These are phyloP conservation scores for Colletotrichum aenigma DNA, from an alignment of 2,329 filamentous ascomycete species.

Conservation along the genomic window DNA sequence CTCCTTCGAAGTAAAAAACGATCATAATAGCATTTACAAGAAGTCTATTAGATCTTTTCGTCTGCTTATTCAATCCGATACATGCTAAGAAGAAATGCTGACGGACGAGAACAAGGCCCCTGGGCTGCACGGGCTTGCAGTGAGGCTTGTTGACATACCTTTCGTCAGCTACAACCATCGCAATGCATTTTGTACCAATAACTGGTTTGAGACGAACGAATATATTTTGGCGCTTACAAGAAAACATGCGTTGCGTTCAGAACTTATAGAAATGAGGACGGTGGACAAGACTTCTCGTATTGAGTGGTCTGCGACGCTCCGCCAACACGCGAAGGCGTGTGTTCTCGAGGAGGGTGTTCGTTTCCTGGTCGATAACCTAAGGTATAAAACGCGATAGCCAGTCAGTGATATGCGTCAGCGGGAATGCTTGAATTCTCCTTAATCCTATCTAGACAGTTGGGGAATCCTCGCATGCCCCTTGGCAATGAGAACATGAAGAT, in stretches of 20 bases:
- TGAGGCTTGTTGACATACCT: accelerated
- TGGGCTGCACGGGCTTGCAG: neutral
- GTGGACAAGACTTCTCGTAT: accelerated
- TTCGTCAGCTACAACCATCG: neutral
- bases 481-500: neutral
- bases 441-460: neutral
- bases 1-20: too few relatives aligned
- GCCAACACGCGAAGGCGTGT: neutral
- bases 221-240: neutral
- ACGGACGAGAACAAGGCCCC: neutral
- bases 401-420: too few relatives aligned
- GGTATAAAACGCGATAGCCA: neutral
- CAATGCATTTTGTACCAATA: neutral
- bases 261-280: accelerated
- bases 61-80: neutral
- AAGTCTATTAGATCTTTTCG: too few relatives aligned
- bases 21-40: too few relatives aligned
- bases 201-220: accelerated
- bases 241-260: accelerated
- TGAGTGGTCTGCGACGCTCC: neutral
- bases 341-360: neutral
- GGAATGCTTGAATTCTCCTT: too few relatives aligned
- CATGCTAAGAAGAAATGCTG: neutral
- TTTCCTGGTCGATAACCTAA: neutral
- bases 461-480: neutral